Evolutionary conservation across 768 basidiomycete genomes (phyloP).

Genomic region (Cystofilobasidium capitatum): DNA sequence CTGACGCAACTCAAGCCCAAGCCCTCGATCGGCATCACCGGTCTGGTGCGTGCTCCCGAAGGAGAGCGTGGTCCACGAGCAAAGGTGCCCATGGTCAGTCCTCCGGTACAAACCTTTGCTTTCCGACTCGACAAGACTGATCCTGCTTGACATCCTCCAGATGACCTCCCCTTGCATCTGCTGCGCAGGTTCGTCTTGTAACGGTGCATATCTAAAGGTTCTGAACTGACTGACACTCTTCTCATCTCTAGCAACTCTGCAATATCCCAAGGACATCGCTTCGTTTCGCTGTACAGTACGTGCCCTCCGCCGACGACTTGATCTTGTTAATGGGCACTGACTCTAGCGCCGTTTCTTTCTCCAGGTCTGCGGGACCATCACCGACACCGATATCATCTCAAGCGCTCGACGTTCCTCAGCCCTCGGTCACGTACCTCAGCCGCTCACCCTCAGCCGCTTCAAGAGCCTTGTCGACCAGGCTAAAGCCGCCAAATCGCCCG

Average conservation of each 20-base stretch:
- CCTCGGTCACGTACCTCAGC: slow-evolving; percentile 23
- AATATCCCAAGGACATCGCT: slow-evolving; percentile 9
- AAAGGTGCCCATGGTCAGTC: background rate
- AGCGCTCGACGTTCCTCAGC: slow-evolving; percentile 10
- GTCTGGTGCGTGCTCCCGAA: slow-evolving; percentile 18
- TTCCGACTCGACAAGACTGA: no score
- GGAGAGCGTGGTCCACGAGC: slow-evolving; percentile 5
- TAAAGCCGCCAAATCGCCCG: background rate
- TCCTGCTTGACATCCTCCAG: background rate
- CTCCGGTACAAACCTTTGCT: background rate
- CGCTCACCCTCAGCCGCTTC: slow-evolving; percentile 16
- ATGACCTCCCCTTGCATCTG: slow-evolving; percentile 22
- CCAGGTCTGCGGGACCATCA: slow-evolving; percentile 26
- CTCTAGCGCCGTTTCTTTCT: background rate
- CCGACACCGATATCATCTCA: slow-evolving; percentile 13
- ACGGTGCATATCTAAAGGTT: background rate
- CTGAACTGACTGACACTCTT: background rate
- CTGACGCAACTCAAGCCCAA: background rate
- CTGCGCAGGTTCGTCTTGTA: slow-evolving; percentile 13
- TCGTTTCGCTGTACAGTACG: slow-evolving; percentile 19
- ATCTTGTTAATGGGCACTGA: background rate
- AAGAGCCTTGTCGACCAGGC: slow-evolving; percentile 7
- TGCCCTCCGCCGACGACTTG: background rate
- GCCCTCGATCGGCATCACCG: slow-evolving; percentile 11
- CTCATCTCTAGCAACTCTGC: slow-evolving; percentile 1